phyloP scores from a whole-genome alignment of 345 rosid genomes.

The Citrus sp. region DNA sequence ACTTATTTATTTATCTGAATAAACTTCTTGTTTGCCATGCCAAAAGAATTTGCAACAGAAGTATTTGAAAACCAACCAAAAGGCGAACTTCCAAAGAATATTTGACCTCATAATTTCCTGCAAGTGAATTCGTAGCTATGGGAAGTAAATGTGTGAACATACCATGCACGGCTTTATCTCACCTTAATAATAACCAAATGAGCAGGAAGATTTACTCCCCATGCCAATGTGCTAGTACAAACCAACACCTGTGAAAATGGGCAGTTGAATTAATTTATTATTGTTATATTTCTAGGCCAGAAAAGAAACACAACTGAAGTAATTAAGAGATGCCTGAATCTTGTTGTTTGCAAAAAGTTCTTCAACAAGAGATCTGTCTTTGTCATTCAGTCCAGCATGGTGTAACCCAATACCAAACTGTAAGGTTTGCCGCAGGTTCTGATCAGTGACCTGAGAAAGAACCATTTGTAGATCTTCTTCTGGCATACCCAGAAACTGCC shows the following conservation, averaged over 20 bases:
- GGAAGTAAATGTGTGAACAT: slow-evolving; percentile 4
- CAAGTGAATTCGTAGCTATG: background rate
- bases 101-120: background rate
- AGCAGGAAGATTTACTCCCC: slow-evolving; percentile 99
- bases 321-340: slow-evolving; percentile 67
- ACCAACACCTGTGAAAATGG: slow-evolving; percentile 61
- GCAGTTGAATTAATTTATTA: background rate
- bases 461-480: slow-evolving; percentile 95
- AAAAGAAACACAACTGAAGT: slow-evolving; percentile 16
- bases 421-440: slow-evolving; percentile 88
- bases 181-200: slow-evolving; percentile 98
- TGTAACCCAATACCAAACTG: slow-evolving; percentile 97
- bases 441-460: slow-evolving; percentile 89
- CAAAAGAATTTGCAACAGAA: background rate
- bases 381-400: slow-evolving; percentile 96
- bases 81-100: background rate
- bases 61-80: background rate
- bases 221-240: slow-evolving; percentile 93
- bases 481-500: slow-evolving; percentile 76
- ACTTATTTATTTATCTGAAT: background rate
- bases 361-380: slow-evolving; percentile 90
- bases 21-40: background rate
- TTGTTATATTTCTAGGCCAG: background rate
- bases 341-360: slow-evolving; percentile 95
- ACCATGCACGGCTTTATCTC: slow-evolving; percentile 14